Evolutionary conservation across 768 basidiomycete genomes (phyloP).

Genomic region (Xerocomus brunneocitrinus): DNA sequence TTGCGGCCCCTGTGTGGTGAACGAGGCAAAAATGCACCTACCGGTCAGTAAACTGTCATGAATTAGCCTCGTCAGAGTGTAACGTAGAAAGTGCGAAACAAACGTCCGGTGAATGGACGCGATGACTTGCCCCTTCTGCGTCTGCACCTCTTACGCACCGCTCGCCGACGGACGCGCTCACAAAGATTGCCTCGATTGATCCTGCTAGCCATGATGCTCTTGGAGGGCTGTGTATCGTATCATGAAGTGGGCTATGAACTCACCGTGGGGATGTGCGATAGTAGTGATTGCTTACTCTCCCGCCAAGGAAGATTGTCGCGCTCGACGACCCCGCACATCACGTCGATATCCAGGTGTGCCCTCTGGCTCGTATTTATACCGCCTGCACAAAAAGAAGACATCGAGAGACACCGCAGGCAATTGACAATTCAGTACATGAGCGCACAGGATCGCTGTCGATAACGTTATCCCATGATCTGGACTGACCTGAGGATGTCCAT

Average conservation of each 20-base stretch:
- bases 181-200: background rate
- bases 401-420: no score
- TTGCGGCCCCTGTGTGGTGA: background rate
- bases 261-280: no score
- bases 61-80: background rate
- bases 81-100: background rate
- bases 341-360: background rate
- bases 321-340: no score
- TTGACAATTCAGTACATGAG: no score
- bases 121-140: background rate
- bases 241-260: no score
- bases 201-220: no score
- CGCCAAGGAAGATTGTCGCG: constrained; percentile 3
- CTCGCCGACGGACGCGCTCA: constrained; percentile 1
- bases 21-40: background rate
- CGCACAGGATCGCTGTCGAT: no score
- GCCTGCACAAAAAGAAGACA: background rate
- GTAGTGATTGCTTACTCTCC: constrained; percentile 6
- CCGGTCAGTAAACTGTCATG: background rate
- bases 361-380: background rate
- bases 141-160: background rate
- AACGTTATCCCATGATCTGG: no score
- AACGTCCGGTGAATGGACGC: background rate
- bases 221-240: background rate
- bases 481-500: no score